Percentiles rank a stretch among this genome's conserved stretches.
Conservation (phyloP, 805 yeast genomes). For the Allodekkera sacchari region DNA sequence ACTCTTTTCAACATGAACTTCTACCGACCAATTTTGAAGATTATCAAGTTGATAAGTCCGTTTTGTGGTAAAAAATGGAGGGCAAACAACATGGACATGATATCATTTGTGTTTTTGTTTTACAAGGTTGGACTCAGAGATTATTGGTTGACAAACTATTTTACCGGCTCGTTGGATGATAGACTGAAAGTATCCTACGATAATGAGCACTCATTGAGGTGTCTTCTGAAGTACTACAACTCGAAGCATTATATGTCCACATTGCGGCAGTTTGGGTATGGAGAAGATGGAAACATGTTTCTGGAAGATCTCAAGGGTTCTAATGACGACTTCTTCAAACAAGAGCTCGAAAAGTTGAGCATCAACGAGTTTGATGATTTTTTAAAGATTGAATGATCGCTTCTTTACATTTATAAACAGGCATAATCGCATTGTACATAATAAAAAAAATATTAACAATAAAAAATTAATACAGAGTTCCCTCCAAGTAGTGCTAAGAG, state of each 20-base stretch:
- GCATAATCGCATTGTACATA: too few species aligned
- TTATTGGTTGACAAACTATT: constrained; percentile 85
- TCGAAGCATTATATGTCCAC: constrained; percentile 43
- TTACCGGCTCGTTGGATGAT: constrained; percentile 61
- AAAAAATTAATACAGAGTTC: too few species aligned
- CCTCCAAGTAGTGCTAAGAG: too few species aligned
- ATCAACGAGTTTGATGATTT: constrained; percentile 6
- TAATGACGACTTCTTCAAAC: constrained; percentile 31
- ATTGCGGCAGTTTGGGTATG: constrained; percentile 52
- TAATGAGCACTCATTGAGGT: constrained; percentile 78
- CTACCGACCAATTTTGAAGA: constrained; percentile 62
- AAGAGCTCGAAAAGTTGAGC: constrained; percentile 26
- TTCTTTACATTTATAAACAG: too few species aligned
- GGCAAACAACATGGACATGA: constrained; percentile 84
- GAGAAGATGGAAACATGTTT: constrained; percentile 22
- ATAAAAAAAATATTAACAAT: too few species aligned
- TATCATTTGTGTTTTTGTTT: constrained; percentile 77
- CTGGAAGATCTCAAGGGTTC: constrained; percentile 10
- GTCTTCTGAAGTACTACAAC: constrained; percentile 71
- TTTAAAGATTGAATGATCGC: constrained; percentile 2
- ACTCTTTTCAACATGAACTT: constrained; percentile 53
- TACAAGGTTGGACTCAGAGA: constrained; percentile 67
- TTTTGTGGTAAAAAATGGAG: constrained; percentile 94
- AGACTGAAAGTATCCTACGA: constrained; percentile 72
- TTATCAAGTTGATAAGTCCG: constrained; percentile 74